phyloP scores from a whole-genome alignment of 2,329 filamentous ascomycete genomes.

The Didymella sp. region DNA sequence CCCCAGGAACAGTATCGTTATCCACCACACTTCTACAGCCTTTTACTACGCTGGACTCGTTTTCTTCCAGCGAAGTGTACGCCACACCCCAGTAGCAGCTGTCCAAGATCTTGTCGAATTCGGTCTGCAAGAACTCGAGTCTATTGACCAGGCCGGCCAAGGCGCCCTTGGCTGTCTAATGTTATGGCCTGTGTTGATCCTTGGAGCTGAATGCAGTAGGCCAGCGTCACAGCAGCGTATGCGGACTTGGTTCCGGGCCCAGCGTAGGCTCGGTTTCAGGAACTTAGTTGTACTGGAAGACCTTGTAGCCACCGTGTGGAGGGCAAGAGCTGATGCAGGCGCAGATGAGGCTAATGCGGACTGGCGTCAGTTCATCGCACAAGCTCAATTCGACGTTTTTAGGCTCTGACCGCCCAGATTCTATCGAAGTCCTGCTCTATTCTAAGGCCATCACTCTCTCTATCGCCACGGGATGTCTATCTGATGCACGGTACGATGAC shows the following conservation, averaged over 20 bases:
- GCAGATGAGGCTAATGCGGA: background rate
- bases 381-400: constrained; percentile 17
- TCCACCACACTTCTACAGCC: constrained; percentile 19
- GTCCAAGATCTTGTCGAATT: constrained; percentile 20
- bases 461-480: background rate
- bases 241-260: constrained; percentile 15
- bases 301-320: constrained; percentile 17
- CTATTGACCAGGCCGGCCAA: constrained; percentile 16
- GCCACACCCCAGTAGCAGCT: background rate
- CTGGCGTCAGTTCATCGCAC: constrained; percentile 16
- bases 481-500: background rate
- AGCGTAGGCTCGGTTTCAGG: constrained; percentile 19
- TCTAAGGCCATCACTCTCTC: background rate
- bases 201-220: constrained; percentile 17
- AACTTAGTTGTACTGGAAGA: constrained; percentile 17
- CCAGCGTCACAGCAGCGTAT: constrained; percentile 7
- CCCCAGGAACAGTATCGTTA: background rate
- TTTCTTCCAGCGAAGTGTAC: constrained; percentile 20
- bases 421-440: background rate
- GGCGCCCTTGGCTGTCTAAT: constrained; percentile 19
- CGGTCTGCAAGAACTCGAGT: constrained; percentile 17
- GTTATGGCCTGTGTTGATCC: constrained; percentile 22
- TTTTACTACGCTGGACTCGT: constrained; percentile 23
- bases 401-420: constrained; percentile 4
- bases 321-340: background rate